Evolutionary conservation across 768 basidiomycete species (phyloP).

Genomic region (Leccinum uliginosum): DNA sequence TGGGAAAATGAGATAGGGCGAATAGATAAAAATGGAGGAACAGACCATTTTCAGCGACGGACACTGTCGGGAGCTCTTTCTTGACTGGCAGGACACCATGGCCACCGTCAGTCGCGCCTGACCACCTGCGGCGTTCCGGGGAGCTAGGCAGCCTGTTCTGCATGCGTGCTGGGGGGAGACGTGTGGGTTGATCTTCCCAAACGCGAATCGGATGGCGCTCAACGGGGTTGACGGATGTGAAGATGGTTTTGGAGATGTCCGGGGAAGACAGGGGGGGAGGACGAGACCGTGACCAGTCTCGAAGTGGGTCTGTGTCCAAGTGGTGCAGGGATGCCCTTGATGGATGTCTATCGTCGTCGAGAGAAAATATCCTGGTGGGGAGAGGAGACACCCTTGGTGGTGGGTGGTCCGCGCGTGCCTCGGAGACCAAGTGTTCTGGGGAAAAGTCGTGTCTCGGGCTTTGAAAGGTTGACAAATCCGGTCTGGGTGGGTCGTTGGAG

Average conservation of each 20-base stretch:
- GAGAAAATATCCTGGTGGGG: neutral
- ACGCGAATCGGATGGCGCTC: slow-evolving; percentile 26
- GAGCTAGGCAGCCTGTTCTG: neutral
- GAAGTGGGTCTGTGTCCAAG: neutral
- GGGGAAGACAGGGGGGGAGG: slow-evolving; percentile 2
- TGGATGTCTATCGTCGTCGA: slow-evolving; percentile 7
- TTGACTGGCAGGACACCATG: neutral
- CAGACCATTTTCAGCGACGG: slow-evolving; percentile 9
- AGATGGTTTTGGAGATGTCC: neutral
- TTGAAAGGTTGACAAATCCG: slow-evolving; percentile 12
- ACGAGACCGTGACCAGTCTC: slow-evolving; percentile 6
- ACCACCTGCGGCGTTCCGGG: neutral
- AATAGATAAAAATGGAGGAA: neutral
- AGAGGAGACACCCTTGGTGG: slow-evolving; percentile 11
- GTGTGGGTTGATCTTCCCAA: slow-evolving; percentile 22
- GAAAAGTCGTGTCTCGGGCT: slow-evolving; percentile 12
- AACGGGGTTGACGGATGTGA: neutral
- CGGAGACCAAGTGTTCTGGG: slow-evolving; percentile 12
- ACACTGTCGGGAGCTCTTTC: neutral
- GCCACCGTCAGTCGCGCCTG: neutral
- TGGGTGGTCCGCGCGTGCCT: slow-evolving; percentile 13
- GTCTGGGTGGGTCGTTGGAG: slow-evolving; percentile 14
- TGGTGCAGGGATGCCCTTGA: neutral
- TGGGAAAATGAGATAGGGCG: slow-evolving; percentile 9
- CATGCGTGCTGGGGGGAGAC: slow-evolving; percentile 9